These are phyloP conservation scores for Podila minutissima DNA, from an alignment of 192 early-diverging fungal genomes.

Conservation along the genomic window DNA sequence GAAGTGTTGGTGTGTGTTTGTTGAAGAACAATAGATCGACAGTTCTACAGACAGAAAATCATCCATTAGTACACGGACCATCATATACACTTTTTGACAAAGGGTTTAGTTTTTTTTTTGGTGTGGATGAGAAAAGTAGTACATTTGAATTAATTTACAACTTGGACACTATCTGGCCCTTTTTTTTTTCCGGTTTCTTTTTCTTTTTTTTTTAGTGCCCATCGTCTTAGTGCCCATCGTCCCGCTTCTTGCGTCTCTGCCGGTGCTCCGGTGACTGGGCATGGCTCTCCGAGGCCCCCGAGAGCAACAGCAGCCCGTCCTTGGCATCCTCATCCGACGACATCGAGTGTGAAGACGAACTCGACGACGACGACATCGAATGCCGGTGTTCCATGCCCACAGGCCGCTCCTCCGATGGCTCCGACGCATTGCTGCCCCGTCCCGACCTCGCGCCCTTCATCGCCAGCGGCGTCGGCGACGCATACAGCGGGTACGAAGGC, in stretches of 20 bases:
- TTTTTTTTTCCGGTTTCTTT: neutral
- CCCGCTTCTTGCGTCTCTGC: too few relatives aligned
- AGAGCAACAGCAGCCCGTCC: neutral
- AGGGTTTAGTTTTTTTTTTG: too few relatives aligned
- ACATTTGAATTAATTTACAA: too few relatives aligned
- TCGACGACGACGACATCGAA: neutral
- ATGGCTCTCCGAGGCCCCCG: neutral
- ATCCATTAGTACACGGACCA: too few relatives aligned
- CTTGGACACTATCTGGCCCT: too few relatives aligned
- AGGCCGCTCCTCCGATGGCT: neutral
- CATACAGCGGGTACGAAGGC: neutral
- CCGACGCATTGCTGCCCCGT: neutral
- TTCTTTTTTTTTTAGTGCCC: neutral
- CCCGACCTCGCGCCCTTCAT: neutral
- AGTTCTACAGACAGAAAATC: too few relatives aligned
- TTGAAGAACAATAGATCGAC: too few relatives aligned
- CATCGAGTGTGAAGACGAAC: neutral
- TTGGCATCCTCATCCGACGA: constrained; percentile 6
- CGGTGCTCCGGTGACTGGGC: neutral
- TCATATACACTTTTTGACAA: too few relatives aligned
- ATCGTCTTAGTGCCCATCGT: too few relatives aligned
- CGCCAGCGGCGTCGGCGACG: neutral
- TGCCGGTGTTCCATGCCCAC: neutral
- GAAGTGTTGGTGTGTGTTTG: too few relatives aligned
- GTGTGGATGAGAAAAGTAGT: too few relatives aligned